phyloP scores from a whole-genome alignment of 2,329 filamentous ascomycete species.

The Stachybotrys chartarum region DNA sequence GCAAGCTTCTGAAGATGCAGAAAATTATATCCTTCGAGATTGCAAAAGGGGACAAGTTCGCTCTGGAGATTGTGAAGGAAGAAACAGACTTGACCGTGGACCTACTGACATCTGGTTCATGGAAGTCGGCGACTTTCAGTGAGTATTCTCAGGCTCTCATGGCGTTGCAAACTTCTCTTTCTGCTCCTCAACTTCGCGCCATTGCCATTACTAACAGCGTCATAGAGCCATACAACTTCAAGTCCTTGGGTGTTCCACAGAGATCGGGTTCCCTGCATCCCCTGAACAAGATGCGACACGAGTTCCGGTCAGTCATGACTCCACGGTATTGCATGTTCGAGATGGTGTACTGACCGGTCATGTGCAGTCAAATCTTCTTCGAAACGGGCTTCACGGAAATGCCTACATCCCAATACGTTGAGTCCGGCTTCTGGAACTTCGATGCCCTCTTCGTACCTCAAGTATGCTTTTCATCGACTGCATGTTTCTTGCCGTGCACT shows the following conservation, averaged over 20 bases:
- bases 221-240: constrained; percentile 65
- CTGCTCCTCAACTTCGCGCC: too few relatives aligned
- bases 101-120: constrained; percentile 80
- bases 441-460: constrained; percentile 94
- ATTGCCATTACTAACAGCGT: not conserved
- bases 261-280: constrained; percentile 56
- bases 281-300: constrained; percentile 89
- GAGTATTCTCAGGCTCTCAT: constrained; percentile 65
- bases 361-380: constrained; percentile 76
- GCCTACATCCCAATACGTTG: constrained; percentile 88
- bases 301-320: constrained; percentile 56
- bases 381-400: constrained; percentile 99
- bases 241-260: constrained; percentile 56
- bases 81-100: constrained; percentile 93
- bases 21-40: constrained; percentile 84
- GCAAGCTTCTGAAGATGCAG: constrained; percentile 77
- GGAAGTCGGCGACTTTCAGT: constrained; percentile 85
- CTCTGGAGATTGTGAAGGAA: constrained; percentile 81
- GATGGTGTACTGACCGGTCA: not conserved
- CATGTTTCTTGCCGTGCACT: not conserved
- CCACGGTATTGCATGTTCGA: not conserved
- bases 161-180: constrained; percentile 17
- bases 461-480: not conserved
- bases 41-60: constrained; percentile 80
- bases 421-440: constrained; percentile 98